phyloP scores from a whole-genome alignment of 2,329 filamentous ascomycete genomes.

The Beauveria medogensis region DNA sequence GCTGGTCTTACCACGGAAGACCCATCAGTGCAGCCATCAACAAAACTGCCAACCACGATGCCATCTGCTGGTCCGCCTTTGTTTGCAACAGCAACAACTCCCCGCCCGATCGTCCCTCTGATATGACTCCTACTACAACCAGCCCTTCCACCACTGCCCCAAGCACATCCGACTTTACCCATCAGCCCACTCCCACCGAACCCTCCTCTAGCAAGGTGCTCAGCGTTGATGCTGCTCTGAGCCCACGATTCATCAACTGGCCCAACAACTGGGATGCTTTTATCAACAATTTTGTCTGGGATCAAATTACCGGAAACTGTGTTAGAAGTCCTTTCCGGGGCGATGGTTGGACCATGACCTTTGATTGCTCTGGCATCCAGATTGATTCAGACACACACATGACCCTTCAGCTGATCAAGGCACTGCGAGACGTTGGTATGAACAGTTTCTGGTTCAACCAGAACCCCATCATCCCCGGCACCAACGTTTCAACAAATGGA shows the following conservation, averaged over 20 bases:
- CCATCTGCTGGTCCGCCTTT: slow-evolving; percentile 33
- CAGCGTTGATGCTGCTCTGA: slow-evolving; percentile 25
- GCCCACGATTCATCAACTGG: slow-evolving; percentile 33
- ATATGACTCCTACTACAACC: slow-evolving; percentile 29
- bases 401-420: slow-evolving; percentile 32
- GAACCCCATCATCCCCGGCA: slow-evolving; percentile 28
- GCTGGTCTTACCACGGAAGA: slow-evolving; percentile 34
- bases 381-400: slow-evolving; percentile 31
- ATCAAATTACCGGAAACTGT: slow-evolving; percentile 27
- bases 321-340: slow-evolving; percentile 25
- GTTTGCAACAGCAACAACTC: slow-evolving; percentile 30
- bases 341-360: slow-evolving; percentile 28
- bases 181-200: slow-evolving; percentile 22
- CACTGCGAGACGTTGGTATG: slow-evolving; percentile 28
- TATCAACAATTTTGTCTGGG: slow-evolving; percentile 33
- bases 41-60: slow-evolving; percentile 28
- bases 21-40: slow-evolving; percentile 31
- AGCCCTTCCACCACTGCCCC: slow-evolving; percentile 24
- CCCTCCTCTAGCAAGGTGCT: slow-evolving; percentile 23
- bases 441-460: slow-evolving; percentile 34
- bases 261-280: slow-evolving; percentile 30
- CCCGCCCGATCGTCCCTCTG: slow-evolving; percentile 26
- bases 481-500: slow-evolving; percentile 22
- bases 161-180: slow-evolving; percentile 25
- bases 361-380: slow-evolving; percentile 29